A percentile compares a stretch with the other conserved stretches of the same genome.
Evolutionary conservation across 805 yeast species (phyloP).

Genomic region (Cyberlindnera galapagoensis): DNA sequence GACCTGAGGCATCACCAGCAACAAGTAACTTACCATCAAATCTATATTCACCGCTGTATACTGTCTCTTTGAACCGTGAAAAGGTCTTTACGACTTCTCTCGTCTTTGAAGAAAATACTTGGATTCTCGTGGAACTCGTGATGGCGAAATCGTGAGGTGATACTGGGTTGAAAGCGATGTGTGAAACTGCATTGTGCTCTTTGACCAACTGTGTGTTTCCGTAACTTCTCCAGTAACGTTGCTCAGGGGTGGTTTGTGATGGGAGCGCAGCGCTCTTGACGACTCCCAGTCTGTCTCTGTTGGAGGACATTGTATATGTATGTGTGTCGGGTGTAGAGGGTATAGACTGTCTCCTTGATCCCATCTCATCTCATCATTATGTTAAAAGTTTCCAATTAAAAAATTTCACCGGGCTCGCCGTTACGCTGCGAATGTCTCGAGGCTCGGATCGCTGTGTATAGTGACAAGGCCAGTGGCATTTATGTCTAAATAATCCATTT

Average conservation of each 20-base stretch:
- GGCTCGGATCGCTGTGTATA: too few species aligned
- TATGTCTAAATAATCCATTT: too few species aligned
- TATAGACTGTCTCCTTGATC: too few species aligned
- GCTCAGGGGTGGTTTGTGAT: constrained; percentile 83
- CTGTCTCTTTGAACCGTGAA: constrained; percentile 84
- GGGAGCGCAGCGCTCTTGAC: constrained; percentile 73
- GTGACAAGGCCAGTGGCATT: too few species aligned
- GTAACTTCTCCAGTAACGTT: constrained; percentile 88
- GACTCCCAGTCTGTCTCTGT: constrained; percentile 55
- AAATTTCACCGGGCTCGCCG: constrained; percentile 1
- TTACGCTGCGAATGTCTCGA: neutral
- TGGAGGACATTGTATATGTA: constrained; percentile 56
- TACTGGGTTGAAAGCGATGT: constrained; percentile 79
- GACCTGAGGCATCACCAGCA: constrained; percentile 93
- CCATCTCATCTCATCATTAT: too few species aligned
- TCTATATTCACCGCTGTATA: constrained; percentile 85
- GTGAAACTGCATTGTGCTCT: constrained; percentile 88
- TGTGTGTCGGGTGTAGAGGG: too few species aligned
- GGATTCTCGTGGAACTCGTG: constrained; percentile 85
- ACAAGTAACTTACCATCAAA: constrained; percentile 85
- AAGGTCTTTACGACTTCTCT: constrained; percentile 86
- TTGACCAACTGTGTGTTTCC: constrained; percentile 82
- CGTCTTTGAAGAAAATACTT: constrained; percentile 89
- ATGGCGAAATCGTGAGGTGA: constrained; percentile 91
- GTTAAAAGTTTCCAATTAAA: too few species aligned